These are phyloP conservation scores for Cyclotella atomus DNA, from an alignment of 108 stramenopile species.

Conservation along the genomic window DNA sequence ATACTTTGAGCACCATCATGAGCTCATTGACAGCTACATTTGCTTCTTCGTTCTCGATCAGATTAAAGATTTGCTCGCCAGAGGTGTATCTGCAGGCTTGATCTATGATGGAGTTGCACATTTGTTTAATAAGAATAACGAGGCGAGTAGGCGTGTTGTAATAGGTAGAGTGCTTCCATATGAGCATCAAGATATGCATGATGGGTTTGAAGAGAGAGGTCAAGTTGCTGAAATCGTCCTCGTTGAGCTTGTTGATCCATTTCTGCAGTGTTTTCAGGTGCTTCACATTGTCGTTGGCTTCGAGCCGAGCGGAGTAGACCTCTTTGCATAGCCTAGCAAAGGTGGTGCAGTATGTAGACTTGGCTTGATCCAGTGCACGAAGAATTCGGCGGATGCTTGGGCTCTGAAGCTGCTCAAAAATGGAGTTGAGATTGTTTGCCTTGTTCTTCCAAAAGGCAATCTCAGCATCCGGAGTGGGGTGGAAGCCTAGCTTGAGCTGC, in stretches of 20 bases:
- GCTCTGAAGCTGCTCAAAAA: slow-evolving; percentile 90
- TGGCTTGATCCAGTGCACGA: slow-evolving; percentile 71
- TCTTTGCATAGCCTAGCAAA: slow-evolving; percentile 90
- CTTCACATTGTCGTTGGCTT: slow-evolving; percentile 92
- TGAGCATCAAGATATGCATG: slow-evolving; percentile 84
- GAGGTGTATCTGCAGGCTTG: slow-evolving; percentile 84
- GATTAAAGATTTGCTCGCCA: slow-evolving; percentile 83
- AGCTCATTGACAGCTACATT: slow-evolving; percentile 70
- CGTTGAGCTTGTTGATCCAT: slow-evolving; percentile 65
- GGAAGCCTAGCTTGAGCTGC: slow-evolving; percentile 78
- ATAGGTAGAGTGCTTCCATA: slow-evolving; percentile 92
- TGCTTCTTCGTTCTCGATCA: slow-evolving; percentile 88
- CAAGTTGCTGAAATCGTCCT: slow-evolving; percentile 63
- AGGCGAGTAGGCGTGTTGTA: slow-evolving; percentile 91
- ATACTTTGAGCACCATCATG: slow-evolving; percentile 63
- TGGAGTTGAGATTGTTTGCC: slow-evolving; percentile 85
- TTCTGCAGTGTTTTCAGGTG: slow-evolving; percentile 84
- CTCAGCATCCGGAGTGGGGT: slow-evolving; percentile 90
- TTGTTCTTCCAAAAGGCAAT: slow-evolving; percentile 90
- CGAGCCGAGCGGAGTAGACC: slow-evolving; percentile 80
- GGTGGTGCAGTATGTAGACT: slow-evolving; percentile 88
- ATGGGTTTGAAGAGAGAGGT: slow-evolving; percentile 84
- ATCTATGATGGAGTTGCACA: slow-evolving; percentile 87
- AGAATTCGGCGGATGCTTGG: slow-evolving; percentile 81
- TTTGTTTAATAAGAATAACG: slow-evolving; percentile 88